Percentiles rank a stretch among this genome's conserved stretches.
These are phyloP conservation scores for Letharia columbiana DNA, from an alignment of 495 filamentous ascomycete genomes.

Conservation along the genomic window DNA sequence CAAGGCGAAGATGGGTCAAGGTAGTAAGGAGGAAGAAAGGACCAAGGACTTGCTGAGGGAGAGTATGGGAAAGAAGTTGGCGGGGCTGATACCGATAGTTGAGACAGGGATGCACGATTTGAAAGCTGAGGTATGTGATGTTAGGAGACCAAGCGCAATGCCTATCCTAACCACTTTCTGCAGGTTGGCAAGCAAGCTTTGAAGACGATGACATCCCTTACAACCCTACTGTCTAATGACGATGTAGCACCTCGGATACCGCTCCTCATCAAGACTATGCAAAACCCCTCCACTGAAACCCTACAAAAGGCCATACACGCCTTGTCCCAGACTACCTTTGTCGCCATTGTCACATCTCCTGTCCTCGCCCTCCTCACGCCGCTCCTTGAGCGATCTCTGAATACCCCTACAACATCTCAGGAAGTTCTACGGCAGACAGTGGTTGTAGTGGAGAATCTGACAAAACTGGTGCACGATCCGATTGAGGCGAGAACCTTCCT, in stretches of 20 bases:
- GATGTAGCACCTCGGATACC: conserved; percentile 92
- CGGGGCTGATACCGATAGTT: conserved; percentile 81
- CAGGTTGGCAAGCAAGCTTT: conserved; percentile 70
- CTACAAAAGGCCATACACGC: conserved; percentile 94
- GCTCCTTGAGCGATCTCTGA: conserved; percentile 84
- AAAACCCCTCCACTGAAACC: conserved; percentile 81
- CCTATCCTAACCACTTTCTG: conserved; percentile 1
- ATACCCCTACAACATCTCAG: conserved; percentile 80
- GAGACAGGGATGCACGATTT: conserved; percentile 95
- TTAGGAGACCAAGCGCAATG: not conserved
- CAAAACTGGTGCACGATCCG: conserved; percentile 96
- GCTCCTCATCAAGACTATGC: conserved; percentile 88
- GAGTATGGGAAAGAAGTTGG: conserved; percentile 84
- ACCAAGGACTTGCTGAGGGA: conserved; percentile 83
- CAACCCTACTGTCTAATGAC: conserved; percentile 89
- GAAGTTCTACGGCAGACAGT: conserved; percentile 93
- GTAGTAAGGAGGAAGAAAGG: conserved; percentile 67
- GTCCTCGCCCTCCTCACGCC: conserved; percentile 95
- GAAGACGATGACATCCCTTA: conserved; percentile 85
- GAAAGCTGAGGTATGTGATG: conserved; percentile 60
- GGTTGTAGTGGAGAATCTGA: conserved; percentile 97
- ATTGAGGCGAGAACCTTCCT: conserved; percentile 93
- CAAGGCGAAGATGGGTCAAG: conserved; percentile 78
- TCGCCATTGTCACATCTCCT: conserved; percentile 93
- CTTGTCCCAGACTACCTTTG: conserved; percentile 96